A percentile compares a stretch with the other conserved stretches of the same genome.
These are phyloP conservation scores for Boletus reticulatus DNA, from an alignment of 768 basidiomycete species.

Conservation along the genomic window DNA sequence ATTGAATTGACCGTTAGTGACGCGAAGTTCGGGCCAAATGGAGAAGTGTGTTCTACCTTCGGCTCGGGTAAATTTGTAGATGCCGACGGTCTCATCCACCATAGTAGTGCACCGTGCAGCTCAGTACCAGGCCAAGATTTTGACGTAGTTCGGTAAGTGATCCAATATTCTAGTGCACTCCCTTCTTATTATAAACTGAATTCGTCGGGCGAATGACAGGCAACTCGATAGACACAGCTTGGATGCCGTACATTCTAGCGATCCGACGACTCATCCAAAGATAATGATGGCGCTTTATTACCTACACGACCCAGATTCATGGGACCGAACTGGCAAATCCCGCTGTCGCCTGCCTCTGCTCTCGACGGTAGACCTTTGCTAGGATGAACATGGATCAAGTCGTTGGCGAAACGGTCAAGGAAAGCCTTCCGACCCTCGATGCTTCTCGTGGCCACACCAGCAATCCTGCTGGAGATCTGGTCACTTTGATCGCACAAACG, in stretches of 20 bases:
- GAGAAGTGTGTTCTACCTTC: no score
- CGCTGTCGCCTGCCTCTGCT: neutral
- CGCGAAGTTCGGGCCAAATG: no score
- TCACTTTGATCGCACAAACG: neutral
- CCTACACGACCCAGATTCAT: constrained; percentile 3
- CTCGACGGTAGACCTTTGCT: neutral
- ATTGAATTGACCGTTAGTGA: no score
- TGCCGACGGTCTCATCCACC: no score
- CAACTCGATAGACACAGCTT: neutral
- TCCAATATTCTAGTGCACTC: neutral
- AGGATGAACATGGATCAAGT: constrained; percentile 4
- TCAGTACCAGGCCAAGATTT: no score
- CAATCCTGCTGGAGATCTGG: neutral
- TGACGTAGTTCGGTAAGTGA: neutral
- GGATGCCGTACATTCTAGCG: constrained; percentile 13
- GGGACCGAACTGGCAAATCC: constrained; percentile 7
- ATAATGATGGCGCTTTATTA: neutral
- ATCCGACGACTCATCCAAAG: neutral
- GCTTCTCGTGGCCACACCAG: neutral
- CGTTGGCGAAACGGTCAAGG: neutral
- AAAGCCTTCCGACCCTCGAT: neutral
- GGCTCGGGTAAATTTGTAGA: no score
- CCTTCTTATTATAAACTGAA: neutral
- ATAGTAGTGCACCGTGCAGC: no score
- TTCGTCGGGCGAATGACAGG: neutral